Evolutionary conservation across 768 basidiomycete genomes (phyloP).

Genomic region (Lentinula sp.): DNA sequence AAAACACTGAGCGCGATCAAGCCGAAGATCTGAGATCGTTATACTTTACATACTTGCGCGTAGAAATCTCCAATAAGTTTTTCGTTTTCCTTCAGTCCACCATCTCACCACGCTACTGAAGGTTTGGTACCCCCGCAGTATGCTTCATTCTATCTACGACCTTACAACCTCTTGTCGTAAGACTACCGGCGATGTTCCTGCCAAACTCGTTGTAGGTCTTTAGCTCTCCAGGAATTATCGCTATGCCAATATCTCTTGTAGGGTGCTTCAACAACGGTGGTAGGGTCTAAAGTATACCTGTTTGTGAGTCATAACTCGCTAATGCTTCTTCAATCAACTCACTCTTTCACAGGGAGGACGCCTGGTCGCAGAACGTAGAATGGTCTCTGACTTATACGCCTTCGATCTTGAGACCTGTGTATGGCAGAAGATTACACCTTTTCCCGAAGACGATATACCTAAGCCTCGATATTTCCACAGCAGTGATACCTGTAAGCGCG

Average conservation of each 20-base stretch:
- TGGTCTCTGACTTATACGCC: constrained; percentile 86
- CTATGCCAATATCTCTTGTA: constrained; percentile 18
- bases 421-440: constrained; percentile 68
- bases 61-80: neutral
- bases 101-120: constrained; percentile 1
- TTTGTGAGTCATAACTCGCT: constrained; percentile 51
- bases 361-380: constrained; percentile 76
- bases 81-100: neutral
- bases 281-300: constrained; percentile 84
- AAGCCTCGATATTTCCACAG: constrained; percentile 93
- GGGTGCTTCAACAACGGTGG: constrained; percentile 90
- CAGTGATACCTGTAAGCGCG: constrained; percentile 67
- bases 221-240: neutral
- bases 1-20: neutral
- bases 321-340: neutral
- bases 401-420: constrained; percentile 78
- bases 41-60: neutral
- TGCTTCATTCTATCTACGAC: constrained; percentile 81
- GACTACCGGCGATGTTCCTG: constrained; percentile 81
- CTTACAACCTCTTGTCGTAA: constrained; percentile 81
- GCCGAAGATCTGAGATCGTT: neutral
- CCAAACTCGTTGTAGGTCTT: constrained; percentile 74
- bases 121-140: constrained; percentile 12
- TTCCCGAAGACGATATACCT: constrained; percentile 65
- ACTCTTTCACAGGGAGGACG: constrained; percentile 64